Conservation (phyloP, 495 filamentous ascomycete species). For the Schizothecium vesticola region DNA sequence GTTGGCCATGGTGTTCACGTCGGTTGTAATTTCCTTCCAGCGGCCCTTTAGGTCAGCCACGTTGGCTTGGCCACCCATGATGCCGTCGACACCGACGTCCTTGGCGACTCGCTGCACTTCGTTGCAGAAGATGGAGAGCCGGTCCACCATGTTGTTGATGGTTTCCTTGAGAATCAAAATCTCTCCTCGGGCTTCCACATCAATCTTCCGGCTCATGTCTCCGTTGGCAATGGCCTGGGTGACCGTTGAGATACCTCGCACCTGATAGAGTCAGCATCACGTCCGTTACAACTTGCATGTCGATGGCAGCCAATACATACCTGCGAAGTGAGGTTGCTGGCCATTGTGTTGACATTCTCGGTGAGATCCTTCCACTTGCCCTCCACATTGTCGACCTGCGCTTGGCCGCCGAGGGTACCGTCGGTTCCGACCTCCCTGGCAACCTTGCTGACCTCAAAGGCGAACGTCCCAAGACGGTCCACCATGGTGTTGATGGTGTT, state of each 20-base stretch:
- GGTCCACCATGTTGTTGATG: slow-evolving; percentile 99
- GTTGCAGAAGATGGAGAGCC: slow-evolving; percentile 92
- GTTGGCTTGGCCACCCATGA: slow-evolving; percentile 97
- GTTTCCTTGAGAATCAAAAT: slow-evolving; percentile 92
- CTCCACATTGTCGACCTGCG: slow-evolving; percentile 94
- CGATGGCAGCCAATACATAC: slow-evolving; percentile 16
- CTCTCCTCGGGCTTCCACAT: slow-evolving; percentile 92
- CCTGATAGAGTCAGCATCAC: slow-evolving; percentile 35
- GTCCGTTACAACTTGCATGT: background rate
- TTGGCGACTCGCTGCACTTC: slow-evolving; percentile 94
- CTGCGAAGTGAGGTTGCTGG: slow-evolving; percentile 88
- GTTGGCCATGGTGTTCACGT: slow-evolving; percentile 98
- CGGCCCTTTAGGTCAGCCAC: slow-evolving; percentile 88
- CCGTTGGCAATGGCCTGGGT: slow-evolving; percentile 92
- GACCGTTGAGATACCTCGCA: slow-evolving; percentile 92
- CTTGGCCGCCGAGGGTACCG: slow-evolving; percentile 90
- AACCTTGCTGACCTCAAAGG: slow-evolving; percentile 97
- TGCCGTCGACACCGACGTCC: slow-evolving; percentile 96
- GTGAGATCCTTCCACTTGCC: slow-evolving; percentile 99
- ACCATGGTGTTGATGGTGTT: slow-evolving; percentile 99
- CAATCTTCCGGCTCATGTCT: slow-evolving; percentile 93
- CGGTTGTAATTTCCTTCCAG: slow-evolving; percentile 97
- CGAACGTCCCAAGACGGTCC: slow-evolving; percentile 92
- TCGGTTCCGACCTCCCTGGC: slow-evolving; percentile 97
- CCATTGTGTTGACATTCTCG: slow-evolving; percentile 94